Percentiles rank a stretch among this genome's conserved stretches.
phyloP scores from a whole-genome alignment of 495 filamentous ascomycete species.

The Neurospora tetraspora region DNA sequence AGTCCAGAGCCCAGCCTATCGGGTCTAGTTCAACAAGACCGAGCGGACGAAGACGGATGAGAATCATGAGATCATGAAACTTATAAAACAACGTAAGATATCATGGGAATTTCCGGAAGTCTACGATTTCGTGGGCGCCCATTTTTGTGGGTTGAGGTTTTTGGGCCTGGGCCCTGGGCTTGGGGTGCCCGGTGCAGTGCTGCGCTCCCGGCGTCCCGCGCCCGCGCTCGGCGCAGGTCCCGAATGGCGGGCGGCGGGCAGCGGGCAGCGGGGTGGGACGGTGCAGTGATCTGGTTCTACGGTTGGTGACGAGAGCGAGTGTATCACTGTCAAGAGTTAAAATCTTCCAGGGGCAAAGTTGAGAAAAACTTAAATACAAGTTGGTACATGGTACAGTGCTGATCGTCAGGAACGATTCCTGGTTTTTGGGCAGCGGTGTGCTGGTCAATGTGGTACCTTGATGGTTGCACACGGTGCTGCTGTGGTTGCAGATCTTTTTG shows the following conservation, averaged over 20 bases:
- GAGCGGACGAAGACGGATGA: not conserved
- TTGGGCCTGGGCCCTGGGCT: not conserved
- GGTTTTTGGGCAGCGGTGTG: not conserved
- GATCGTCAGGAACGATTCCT: not conserved
- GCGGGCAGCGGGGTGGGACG: not conserved
- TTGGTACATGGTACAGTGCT: not conserved
- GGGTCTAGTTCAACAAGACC: not conserved
- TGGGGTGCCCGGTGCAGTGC: not conserved
- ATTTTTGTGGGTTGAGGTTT: not conserved
- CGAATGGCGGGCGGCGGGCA: not conserved
- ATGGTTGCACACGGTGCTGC: not conserved
- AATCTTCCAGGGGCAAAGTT: not conserved
- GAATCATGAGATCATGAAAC: not conserved
- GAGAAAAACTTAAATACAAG: not conserved
- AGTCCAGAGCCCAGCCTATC: not conserved
- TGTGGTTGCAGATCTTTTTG: not conserved
- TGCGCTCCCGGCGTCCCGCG: not conserved
- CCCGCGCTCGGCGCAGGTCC: not conserved
- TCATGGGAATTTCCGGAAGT: not conserved
- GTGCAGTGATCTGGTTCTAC: not conserved
- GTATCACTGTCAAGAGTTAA: not conserved
- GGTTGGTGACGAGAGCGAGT: not conserved
- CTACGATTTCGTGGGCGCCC: not conserved
- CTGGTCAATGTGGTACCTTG: not conserved
- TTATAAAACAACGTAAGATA: not conserved